Evolutionary conservation across 768 basidiomycete species (phyloP).

Genomic region (Tubosaeta sp.): DNA sequence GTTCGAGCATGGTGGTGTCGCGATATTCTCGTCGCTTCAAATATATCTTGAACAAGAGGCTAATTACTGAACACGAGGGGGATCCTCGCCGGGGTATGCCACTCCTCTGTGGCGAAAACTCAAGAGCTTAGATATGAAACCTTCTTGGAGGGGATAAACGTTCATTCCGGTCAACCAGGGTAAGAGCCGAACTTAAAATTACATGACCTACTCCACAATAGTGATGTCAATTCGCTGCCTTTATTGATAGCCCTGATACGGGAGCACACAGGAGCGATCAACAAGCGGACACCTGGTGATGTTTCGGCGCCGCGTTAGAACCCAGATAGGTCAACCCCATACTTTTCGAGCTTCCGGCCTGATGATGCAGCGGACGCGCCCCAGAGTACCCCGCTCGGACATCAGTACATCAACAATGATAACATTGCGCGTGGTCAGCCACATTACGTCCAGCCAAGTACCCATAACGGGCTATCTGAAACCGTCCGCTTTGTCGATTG

Average conservation of each 20-base stretch:
- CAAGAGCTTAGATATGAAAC: neutral
- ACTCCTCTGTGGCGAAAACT: neutral
- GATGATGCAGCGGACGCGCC: neutral
- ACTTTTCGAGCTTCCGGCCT: neutral
- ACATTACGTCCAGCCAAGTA: neutral
- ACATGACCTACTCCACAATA: neutral
- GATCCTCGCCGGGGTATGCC: neutral
- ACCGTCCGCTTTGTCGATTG: neutral
- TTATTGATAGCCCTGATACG: neutral
- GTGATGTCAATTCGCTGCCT: neutral
- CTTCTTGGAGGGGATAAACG: neutral
- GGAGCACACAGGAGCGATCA: neutral
- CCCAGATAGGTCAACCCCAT: neutral
- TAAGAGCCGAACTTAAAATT: neutral
- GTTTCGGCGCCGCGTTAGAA: neutral
- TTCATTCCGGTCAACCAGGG: neutral
- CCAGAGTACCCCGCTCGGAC: neutral
- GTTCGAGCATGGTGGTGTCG: too few species aligned
- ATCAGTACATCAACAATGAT: neutral
- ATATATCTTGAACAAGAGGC: neutral
- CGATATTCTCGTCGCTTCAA: neutral
- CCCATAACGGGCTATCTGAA: neutral
- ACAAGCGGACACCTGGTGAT: neutral
- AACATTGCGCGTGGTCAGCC: neutral
- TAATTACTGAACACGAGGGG: neutral